Percentiles rank a stretch among this genome's conserved stretches.
Conservation (phyloP, 768 basidiomycete genomes). For the Rhodotorula sphaerocarpa region DNA sequence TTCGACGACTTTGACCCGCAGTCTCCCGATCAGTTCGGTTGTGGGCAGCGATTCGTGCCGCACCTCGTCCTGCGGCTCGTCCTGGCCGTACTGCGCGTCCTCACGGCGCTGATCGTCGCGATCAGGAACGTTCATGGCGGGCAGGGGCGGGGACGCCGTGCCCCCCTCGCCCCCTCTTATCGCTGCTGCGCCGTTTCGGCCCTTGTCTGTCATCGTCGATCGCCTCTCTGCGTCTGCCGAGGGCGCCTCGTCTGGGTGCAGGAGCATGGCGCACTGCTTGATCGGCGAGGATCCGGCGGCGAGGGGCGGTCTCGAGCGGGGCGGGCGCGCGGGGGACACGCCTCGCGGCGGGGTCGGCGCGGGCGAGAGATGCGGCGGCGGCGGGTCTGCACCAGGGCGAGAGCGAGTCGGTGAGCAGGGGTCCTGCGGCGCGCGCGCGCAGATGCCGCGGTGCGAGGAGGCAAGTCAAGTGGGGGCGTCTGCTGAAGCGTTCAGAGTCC, state of each 20-base stretch:
- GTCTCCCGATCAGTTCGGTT: slow-evolving; percentile 49
- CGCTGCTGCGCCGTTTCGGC: too few relatives aligned
- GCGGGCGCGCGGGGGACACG: background rate
- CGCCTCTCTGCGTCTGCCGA: too few relatives aligned
- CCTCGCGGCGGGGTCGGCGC: background rate
- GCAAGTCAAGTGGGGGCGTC: too few relatives aligned
- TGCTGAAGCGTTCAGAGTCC: too few relatives aligned
- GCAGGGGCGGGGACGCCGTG: too few relatives aligned
- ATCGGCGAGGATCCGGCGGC: background rate
- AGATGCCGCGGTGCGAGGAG: too few relatives aligned
- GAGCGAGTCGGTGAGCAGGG: background rate
- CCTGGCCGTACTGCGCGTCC: too few relatives aligned
- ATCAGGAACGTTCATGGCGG: too few relatives aligned
- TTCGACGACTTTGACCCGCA: slow-evolving; percentile 88
- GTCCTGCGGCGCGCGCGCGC: background rate
- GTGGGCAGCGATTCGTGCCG: background rate
- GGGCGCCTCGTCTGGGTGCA: background rate
- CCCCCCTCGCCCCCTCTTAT: too few relatives aligned
- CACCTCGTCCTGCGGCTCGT: background rate
- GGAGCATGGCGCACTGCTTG: background rate
- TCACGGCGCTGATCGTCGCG: too few relatives aligned
- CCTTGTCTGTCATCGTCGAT: too few relatives aligned
- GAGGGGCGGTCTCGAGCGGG: background rate
- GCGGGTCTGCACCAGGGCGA: slow-evolving; percentile 4
- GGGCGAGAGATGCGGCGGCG: slow-evolving; percentile 23